A percentile compares a stretch with the other conserved stretches of the same genome.
Conservation (phyloP, 23 red algal genomes). For the Gracilaria gracilis region DNA sequence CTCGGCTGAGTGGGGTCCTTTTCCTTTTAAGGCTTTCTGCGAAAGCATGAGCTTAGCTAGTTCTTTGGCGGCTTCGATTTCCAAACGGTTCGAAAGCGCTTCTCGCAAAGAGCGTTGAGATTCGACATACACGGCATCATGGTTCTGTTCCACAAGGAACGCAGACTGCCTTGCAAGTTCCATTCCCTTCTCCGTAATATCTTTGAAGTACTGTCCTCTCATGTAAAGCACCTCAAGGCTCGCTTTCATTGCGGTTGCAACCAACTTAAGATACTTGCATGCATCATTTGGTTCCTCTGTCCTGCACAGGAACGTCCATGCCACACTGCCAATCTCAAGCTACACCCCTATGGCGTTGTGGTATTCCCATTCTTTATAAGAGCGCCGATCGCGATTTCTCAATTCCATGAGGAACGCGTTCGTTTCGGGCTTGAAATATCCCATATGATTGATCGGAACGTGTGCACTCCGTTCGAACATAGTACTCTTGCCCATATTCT, state of each 20-base stretch:
- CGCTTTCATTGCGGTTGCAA: background rate
- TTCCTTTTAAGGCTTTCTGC: background rate
- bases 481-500: background rate
- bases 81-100: background rate
- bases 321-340: background rate
- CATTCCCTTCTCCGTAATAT: background rate
- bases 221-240: background rate
- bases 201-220: background rate
- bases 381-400: slow-evolving; percentile 8
- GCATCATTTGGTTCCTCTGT: background rate
- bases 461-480: slow-evolving; percentile 11
- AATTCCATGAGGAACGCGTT: background rate
- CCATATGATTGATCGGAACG: slow-evolving; percentile 13
- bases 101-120: background rate
- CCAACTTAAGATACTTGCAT: background rate
- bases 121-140: background rate
- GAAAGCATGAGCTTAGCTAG: background rate
- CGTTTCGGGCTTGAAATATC: slow-evolving; percentile 9
- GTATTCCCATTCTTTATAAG: slow-evolving; percentile 13
- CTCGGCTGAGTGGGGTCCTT: no score
- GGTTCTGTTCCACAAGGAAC: background rate
- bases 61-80: background rate
- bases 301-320: background rate
- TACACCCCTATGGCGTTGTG: slow-evolving; percentile 2
- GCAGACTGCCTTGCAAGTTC: background rate